Evolutionary conservation across 495 filamentous ascomycete species (phyloP).

Genomic region (Penicillium paradoxum): DNA sequence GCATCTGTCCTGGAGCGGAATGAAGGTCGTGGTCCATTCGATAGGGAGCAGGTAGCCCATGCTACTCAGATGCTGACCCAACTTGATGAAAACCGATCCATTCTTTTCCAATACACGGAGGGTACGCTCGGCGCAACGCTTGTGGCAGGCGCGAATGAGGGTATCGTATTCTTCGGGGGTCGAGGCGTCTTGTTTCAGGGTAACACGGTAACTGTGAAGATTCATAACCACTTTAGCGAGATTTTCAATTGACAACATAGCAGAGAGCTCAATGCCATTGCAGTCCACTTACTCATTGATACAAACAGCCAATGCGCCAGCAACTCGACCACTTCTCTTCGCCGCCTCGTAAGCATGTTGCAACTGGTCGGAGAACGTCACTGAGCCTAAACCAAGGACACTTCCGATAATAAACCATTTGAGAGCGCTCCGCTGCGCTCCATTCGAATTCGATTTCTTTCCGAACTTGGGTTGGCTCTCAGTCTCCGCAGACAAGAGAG

Average conservation of each 20-base stretch:
- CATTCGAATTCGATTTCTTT: constrained; percentile 12
- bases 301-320: constrained; percentile 65
- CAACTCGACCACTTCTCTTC: constrained; percentile 76
- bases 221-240: background rate
- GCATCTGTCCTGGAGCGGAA: constrained; percentile 93
- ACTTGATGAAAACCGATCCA: constrained; percentile 96
- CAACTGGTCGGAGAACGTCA: constrained; percentile 66
- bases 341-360: constrained; percentile 69
- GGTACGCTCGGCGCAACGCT: constrained; percentile 86
- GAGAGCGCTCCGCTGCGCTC: constrained; percentile 30
- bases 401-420: constrained; percentile 50
- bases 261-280: background rate
- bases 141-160: constrained; percentile 79
- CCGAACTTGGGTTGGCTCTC: constrained; percentile 7
- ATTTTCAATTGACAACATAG: background rate
- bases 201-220: constrained; percentile 67
- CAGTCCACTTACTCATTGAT: constrained; percentile 75
- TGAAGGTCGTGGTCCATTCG: constrained; percentile 96
- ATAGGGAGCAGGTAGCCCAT: constrained; percentile 92
- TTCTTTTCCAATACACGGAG: constrained; percentile 85
- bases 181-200: constrained; percentile 61
- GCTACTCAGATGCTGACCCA: constrained; percentile 93
- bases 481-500: constrained; percentile 12
- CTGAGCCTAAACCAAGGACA: constrained; percentile 49
- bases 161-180: constrained; percentile 56